Percentiles rank a stretch among this genome's conserved stretches.
Evolutionary conservation across 768 basidiomycete genomes (phyloP).

Genomic region (Hygrophoropsis aurantiaca): DNA sequence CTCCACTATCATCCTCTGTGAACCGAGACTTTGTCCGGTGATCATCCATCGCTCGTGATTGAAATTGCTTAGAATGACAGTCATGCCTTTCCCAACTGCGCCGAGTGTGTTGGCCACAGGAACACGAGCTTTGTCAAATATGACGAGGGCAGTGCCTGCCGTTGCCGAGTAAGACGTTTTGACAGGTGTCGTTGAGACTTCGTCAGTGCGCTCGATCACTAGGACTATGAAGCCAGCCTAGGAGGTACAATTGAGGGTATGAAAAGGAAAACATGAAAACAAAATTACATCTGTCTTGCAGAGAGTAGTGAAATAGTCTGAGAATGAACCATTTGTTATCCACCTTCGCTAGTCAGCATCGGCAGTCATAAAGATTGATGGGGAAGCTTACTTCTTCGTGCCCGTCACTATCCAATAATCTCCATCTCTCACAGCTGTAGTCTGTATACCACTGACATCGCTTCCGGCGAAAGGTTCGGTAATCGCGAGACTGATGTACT

Average conservation of each 20-base stretch:
- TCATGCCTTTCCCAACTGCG: constrained; percentile 78
- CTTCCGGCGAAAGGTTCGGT: constrained; percentile 93
- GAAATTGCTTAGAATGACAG: constrained; percentile 81
- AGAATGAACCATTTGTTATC: constrained; percentile 87
- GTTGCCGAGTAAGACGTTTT: constrained; percentile 91
- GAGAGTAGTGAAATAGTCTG: constrained; percentile 82
- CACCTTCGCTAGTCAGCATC: constrained; percentile 47
- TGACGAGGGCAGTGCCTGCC: constrained; percentile 88
- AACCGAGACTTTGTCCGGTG: constrained; percentile 62
- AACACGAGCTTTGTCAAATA: constrained; percentile 79
- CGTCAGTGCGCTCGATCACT: constrained; percentile 68
- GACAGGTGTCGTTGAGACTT: constrained; percentile 82
- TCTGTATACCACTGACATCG: constrained; percentile 83
- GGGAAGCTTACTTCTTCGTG: constrained; percentile 74
- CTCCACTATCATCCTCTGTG: constrained; percentile 81
- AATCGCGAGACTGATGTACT: constrained; percentile 88
- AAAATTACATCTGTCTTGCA: constrained; percentile 64
- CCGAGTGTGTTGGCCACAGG: constrained; percentile 89
- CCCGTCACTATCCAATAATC: constrained; percentile 88
- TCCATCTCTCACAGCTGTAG: constrained; percentile 82
- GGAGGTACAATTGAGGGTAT: not conserved
- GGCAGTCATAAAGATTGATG: not conserved
- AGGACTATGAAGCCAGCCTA: constrained; percentile 76
- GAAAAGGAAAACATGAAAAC: not conserved
- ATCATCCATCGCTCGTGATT: constrained; percentile 94